A percentile compares a stretch with the other conserved stretches of the same genome.
phyloP scores from a whole-genome alignment of 345 rosid species.

The Durio zibethinus region DNA sequence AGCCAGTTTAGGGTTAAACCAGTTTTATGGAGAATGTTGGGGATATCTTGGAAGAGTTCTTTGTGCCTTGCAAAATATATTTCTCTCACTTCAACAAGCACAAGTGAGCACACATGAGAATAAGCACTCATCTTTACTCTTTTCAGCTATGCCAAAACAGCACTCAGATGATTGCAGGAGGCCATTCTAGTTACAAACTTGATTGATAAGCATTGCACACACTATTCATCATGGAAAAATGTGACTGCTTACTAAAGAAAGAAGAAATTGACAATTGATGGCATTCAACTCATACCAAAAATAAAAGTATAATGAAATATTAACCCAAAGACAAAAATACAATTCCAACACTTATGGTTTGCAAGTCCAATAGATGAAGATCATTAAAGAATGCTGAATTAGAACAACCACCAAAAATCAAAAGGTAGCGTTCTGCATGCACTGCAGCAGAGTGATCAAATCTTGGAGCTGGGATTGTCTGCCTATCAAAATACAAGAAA shows the following conservation, averaged over 20 bases:
- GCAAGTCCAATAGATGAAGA: slow-evolving; percentile 91
- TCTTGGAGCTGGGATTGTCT: slow-evolving; percentile 92
- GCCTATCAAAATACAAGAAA: slow-evolving; percentile 56
- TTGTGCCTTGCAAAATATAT: not conserved
- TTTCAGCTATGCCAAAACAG: not conserved
- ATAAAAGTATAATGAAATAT: slow-evolving; percentile 8
- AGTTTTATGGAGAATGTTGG: not conserved
- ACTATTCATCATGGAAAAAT: not conserved
- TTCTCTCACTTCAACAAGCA: not conserved
- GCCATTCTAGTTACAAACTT: not conserved
- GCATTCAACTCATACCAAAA: not conserved
- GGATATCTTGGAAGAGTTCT: not conserved
- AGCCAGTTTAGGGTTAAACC: not conserved
- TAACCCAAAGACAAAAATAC: not conserved
- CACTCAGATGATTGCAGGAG: not conserved
- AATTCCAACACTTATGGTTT: slow-evolving; percentile 48
- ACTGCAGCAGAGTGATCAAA: slow-evolving; percentile 92
- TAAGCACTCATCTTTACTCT: not conserved
- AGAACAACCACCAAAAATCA: slow-evolving; percentile 94
- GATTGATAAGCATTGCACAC: not conserved
- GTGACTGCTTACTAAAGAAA: not conserved
- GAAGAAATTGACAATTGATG: not conserved
- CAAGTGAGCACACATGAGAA: not conserved
- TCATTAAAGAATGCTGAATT: slow-evolving; percentile 89
- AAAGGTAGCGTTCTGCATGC: slow-evolving; percentile 67